phyloP scores from a whole-genome alignment of 139 green algal species.

The Astrephomene gubernaculifera region DNA sequence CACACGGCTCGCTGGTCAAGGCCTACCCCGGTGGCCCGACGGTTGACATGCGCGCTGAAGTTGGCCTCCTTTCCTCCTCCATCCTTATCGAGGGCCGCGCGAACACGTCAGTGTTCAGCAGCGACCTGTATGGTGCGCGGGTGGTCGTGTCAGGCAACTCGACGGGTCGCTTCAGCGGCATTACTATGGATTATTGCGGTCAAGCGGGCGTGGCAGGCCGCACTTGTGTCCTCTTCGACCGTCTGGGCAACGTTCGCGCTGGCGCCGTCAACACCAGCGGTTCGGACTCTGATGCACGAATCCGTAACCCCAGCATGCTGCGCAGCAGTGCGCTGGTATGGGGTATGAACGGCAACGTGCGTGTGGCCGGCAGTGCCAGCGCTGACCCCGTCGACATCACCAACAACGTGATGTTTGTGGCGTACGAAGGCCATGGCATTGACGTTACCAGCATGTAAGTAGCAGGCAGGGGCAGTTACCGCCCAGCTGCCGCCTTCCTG shows the following conservation, averaged over 20 bases:
- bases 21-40: slow-evolving; percentile 24
- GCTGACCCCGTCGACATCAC: background rate
- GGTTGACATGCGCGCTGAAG: slow-evolving; percentile 49
- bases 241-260: background rate
- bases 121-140: slow-evolving; percentile 46
- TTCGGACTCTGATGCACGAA: no score
- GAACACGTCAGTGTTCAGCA: background rate
- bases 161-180: slow-evolving; percentile 14
- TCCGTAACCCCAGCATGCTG: slow-evolving; percentile 50
- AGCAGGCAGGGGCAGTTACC: no score
- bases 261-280: no score
- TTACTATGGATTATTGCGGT: slow-evolving; percentile 43
- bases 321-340: slow-evolving; percentile 15
- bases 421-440: slow-evolving; percentile 11
- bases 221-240: slow-evolving; percentile 31
- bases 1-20: background rate
- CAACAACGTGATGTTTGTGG: slow-evolving; percentile 34
- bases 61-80: slow-evolving; percentile 28
- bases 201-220: slow-evolving; percentile 36
- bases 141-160: slow-evolving; percentile 38
- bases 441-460: no score
- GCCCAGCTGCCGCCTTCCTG: no score
- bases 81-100: background rate
- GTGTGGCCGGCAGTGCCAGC: background rate
- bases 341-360: slow-evolving; percentile 47